Evolutionary conservation across 2,329 filamentous ascomycete species (phyloP), one percentile per base, ranked within the genome.

Genomic region (Fusarium virguliforme): DNA sequence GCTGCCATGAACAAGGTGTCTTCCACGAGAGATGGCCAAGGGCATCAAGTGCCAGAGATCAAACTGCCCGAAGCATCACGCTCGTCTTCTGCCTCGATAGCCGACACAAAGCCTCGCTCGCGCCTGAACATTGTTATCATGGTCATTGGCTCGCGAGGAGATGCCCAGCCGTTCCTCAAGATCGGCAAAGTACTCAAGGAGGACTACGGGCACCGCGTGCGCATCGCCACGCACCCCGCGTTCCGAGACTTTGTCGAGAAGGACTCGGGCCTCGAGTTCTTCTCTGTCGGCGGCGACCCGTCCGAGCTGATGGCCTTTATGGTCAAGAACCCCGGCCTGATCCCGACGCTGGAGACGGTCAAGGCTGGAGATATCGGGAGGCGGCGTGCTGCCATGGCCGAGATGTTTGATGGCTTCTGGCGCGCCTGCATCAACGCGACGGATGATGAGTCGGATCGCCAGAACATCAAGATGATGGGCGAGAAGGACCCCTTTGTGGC

Each of bases 331-430:
- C 92, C 89, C 0, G 92, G 92, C 4, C 85, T 95, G 79, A 92
- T 96, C 3, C 93, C 93, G 0, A 91, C 87, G 1, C 82, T 95
- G 26, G 89, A 93, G 68, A 91, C 91, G 0, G 87, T 95, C 61
- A 90, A 89, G 68, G 88, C 90, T 2, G 93, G 93, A 4, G 93
- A 95, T 71, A 90, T 95, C 64, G 88, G 90, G 0, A 84, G 86
- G 26, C 84, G 92, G 32, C 84, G 93, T 40, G 85, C 87, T 5
- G 87, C 89, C 53, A 95, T 95, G 91, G 91, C 88, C 3, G 90
- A 92, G 67, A 95, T 95, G 91, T 94, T 95, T 75, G 86, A 93
- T 66, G 93, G 93, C 0, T 94, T 94, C 81, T 95, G 93, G 92
- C 83, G 91, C 30, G 90, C 92, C 1, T 95, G 93, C 75, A 89